Evolutionary conservation across 2,329 filamentous ascomycete genomes (phyloP), one percentile per base, ranked within the genome.

Genomic region (Laburnicola sp.): DNA sequence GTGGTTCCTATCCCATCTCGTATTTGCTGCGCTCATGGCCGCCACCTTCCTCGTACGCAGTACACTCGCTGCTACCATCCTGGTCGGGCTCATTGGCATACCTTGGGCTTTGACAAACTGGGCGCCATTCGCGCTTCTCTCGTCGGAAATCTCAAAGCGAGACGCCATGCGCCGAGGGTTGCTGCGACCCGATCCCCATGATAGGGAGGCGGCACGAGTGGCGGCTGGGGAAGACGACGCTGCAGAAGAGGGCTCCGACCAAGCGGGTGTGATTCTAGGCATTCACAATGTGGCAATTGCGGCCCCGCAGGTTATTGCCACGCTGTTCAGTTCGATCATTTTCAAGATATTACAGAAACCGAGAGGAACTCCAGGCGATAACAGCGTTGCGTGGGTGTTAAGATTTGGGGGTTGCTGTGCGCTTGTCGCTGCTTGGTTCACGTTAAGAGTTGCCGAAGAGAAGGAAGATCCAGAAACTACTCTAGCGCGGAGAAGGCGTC

Each of bases 231-330:
- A 82, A 40, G 80, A 80, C n/a, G 80, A 81, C 2, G 79, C 83
- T 34, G 75, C 80, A 27, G 77, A 78, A 10, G 77, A 80, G 2
- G 80, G 83, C 37, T 78, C 83, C 2, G 88, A 92, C 64, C 88
- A 94, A 68, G 90, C 91, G 3, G 91, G 93, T 36, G 88, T 97
- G 35, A 91, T 97, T 38, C 81, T 97, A 2, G 93, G 93, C 6
- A 91, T 97, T 48, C 93, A 97, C 78, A 97, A 97, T 72, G 93
- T 97, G 75, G 87, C 92, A 11, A 89, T 97, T 60, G 91, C 92
- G 0, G 86, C 91, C 4, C 93, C 93, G 1, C 93, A 97, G 70
- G 92, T 97, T 54, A 81, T 97, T 48, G 91, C 93, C 8, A 97
- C 91, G 4, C 76, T 97, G 26, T 85, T 88, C 23, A 93, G 89